Conservation (phyloP, 108 stramenopile species). For the Conticribra guillardii region DNA sequence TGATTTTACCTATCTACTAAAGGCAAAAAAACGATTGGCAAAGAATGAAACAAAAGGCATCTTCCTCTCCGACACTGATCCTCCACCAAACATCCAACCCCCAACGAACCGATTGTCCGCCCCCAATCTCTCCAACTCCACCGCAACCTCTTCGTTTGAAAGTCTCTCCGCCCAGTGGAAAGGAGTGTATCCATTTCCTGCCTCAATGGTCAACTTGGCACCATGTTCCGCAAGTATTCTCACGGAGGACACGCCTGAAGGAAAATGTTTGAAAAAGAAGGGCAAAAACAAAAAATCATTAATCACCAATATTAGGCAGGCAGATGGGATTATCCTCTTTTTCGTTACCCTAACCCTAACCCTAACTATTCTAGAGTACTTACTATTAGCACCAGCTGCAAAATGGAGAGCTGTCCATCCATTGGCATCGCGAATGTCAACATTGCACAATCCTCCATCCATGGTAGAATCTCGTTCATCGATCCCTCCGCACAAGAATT, state of each 20-base stretch:
- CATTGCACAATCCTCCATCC: constrained; percentile 74
- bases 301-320: too few relatives aligned
- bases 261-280: too few relatives aligned
- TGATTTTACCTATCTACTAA: neutral
- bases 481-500: constrained; percentile 68
- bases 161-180: constrained; percentile 79
- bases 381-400: constrained; percentile 74
- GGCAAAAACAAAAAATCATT: too few relatives aligned
- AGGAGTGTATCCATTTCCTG: constrained; percentile 81
- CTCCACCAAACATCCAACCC: constrained; percentile 57
- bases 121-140: constrained; percentile 59
- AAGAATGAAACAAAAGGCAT: constrained; percentile 32
- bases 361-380: too few relatives aligned
- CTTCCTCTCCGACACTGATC: constrained; percentile 31
- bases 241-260: constrained; percentile 47
- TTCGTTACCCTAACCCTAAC: too few relatives aligned
- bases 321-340: too few relatives aligned
- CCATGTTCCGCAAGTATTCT: constrained; percentile 63
- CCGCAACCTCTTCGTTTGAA: constrained; percentile 65
- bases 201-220: constrained; percentile 72
- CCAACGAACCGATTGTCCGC: constrained; percentile 49
- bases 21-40: constrained; percentile 34
- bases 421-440: constrained; percentile 68
- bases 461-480: constrained; percentile 47
- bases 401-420: constrained; percentile 85